Evolutionary conservation across 192 early-diverging fungal genomes (phyloP).

Genomic region (Backusella macrospora): DNA sequence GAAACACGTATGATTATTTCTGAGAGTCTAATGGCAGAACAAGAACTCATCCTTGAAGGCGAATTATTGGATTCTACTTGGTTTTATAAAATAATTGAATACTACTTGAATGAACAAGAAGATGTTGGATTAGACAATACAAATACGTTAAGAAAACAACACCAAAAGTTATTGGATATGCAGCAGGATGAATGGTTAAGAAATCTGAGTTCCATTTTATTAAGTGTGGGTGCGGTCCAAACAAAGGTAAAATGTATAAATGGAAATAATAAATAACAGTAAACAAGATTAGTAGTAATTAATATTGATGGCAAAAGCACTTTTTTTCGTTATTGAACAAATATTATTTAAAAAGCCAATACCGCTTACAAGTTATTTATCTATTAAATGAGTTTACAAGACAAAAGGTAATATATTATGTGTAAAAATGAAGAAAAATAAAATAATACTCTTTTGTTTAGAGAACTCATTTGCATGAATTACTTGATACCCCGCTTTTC

Average conservation of each 20-base stretch:
- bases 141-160: not conserved
- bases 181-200: constrained; percentile 24
- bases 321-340: too few species aligned
- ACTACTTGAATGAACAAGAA: constrained; percentile 18
- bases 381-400: too few species aligned
- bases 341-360: too few species aligned
- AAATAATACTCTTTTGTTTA: constrained; percentile 11
- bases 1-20: constrained; percentile 27
- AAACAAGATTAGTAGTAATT: too few species aligned
- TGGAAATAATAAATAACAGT: too few species aligned
- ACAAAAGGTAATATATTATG: too few species aligned
- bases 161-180: constrained; percentile 25
- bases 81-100: constrained; percentile 19
- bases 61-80: not conserved
- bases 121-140: not conserved
- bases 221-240: too few species aligned
- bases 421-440: too few species aligned
- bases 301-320: too few species aligned
- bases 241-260: too few species aligned
- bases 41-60: not conserved
- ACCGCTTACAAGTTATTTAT: too few species aligned
- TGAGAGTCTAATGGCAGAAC: constrained; percentile 28
- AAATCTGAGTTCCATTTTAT: too few species aligned
- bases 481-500: constrained; percentile 52
- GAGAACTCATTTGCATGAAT: constrained; percentile 52